phyloP scores from a whole-genome alignment of 176 grass and related monocot genomes.

The Musa itinerans region DNA sequence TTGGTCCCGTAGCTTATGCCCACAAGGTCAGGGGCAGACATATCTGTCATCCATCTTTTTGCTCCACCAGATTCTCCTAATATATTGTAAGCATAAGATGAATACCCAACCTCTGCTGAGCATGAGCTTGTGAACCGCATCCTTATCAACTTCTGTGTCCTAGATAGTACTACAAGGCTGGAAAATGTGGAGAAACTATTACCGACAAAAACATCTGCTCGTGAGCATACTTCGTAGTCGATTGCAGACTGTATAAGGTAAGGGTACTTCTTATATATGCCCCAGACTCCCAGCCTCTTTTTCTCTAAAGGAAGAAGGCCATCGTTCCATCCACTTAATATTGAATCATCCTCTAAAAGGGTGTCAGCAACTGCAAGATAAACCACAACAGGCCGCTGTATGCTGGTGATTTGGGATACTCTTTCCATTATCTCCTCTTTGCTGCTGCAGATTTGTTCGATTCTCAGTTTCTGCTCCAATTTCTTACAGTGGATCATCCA shows the following conservation, averaged over 20 bases:
- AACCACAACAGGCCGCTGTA: constrained; percentile 23
- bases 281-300: constrained; percentile 69
- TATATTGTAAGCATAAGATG: constrained; percentile 78
- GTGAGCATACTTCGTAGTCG: constrained; percentile 62
- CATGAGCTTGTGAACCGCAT: constrained; percentile 32
- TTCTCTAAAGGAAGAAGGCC: constrained; percentile 84
- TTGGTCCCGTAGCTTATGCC: constrained; percentile 77
- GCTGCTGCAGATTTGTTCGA: constrained; percentile 84
- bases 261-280: constrained; percentile 60
- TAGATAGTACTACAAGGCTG: constrained; percentile 47
- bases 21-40: constrained; percentile 57
- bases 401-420: constrained; percentile 66
- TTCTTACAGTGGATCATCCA: constrained; percentile 99
- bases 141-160: constrained; percentile 63
- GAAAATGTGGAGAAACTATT: too few relatives aligned
- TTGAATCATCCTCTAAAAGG: constrained; percentile 78
- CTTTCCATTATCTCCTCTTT: constrained; percentile 88
- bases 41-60: constrained; percentile 83
- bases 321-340: constrained; percentile 88
- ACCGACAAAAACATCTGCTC: too few relatives aligned
- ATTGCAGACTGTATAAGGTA: constrained; percentile 97
- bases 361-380: constrained; percentile 94
- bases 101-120: too few relatives aligned
- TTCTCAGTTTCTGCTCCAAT: constrained; percentile 59
- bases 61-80: constrained; percentile 42